A percentile compares a stretch with the other conserved stretches of the same genome.
Evolutionary conservation across 352 stramenopile genomes (phyloP).

Genomic region (Pythium biforme): DNA sequence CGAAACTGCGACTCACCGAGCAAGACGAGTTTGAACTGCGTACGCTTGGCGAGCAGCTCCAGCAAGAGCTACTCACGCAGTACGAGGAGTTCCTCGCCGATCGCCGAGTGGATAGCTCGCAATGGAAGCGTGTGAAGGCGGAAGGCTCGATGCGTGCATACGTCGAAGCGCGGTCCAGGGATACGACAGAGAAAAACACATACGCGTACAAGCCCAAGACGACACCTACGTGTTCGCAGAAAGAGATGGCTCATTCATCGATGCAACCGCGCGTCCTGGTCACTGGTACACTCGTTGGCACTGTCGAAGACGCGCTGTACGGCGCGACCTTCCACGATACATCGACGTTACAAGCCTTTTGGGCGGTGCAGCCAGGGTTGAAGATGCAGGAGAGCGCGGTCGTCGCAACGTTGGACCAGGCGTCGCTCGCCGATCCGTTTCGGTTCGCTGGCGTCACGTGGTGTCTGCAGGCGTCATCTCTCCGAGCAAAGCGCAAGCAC

Average conservation of each 20-base stretch:
- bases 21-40: conserved; percentile 6
- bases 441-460: conserved; percentile 37
- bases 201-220: background rate
- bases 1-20: background rate
- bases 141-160: conserved; percentile 30
- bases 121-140: conserved; percentile 29
- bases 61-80: conserved; percentile 30
- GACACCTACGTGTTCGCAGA: background rate
- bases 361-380: conserved; percentile 30
- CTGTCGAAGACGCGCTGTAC: conserved; percentile 54
- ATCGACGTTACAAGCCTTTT: conserved; percentile 31
- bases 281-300: conserved; percentile 35
- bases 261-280: conserved; percentile 19
- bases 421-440: conserved; percentile 31
- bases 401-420: conserved; percentile 28
- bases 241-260: background rate
- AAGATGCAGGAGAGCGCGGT: conserved; percentile 34
- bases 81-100: conserved; percentile 38
- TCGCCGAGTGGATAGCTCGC: conserved; percentile 25
- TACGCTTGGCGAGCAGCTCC: background rate
- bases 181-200: too few species aligned
- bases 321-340: conserved; percentile 45
- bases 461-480: conserved; percentile 1
- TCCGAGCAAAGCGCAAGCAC: background rate
- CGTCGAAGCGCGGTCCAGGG: too few species aligned